Conservation (phyloP, 2,329 filamentous ascomycete genomes). For the Pseudogymnoascus sp. region DNA sequence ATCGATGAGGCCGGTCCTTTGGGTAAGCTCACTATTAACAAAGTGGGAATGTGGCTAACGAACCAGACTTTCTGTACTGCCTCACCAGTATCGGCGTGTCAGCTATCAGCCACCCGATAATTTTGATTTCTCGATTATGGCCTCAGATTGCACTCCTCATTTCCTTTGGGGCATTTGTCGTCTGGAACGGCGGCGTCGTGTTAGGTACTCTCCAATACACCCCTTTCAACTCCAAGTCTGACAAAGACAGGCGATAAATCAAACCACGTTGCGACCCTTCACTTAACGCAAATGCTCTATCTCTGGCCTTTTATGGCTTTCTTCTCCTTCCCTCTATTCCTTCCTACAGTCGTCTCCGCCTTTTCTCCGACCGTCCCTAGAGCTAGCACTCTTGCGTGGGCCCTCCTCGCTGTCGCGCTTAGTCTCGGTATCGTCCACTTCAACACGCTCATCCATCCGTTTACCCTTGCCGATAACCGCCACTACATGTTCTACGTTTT, state of each 20-base stretch:
- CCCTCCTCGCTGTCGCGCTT: not conserved
- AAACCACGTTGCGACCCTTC: slow-evolving; percentile 84
- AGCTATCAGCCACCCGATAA: slow-evolving; percentile 41
- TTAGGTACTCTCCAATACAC: slow-evolving; percentile 52
- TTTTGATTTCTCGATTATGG: slow-evolving; percentile 43
- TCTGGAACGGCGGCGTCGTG: slow-evolving; percentile 87
- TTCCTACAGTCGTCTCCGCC: slow-evolving; percentile 42
- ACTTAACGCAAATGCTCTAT: slow-evolving; percentile 89
- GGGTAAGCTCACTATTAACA: slow-evolving; percentile 35
- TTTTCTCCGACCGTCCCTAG: slow-evolving; percentile 32
- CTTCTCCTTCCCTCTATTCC: slow-evolving; percentile 74
- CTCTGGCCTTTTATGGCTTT: slow-evolving; percentile 86
- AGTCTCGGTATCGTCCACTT: slow-evolving; percentile 52
- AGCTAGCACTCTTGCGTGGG: not conserved
- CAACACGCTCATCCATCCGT: slow-evolving; percentile 94
- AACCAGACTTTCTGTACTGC: slow-evolving; percentile 46
- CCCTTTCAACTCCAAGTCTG: not conserved
- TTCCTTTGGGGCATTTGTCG: slow-evolving; percentile 66
- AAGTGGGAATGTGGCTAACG: slow-evolving; percentile 18
- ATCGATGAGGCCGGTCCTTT: slow-evolving; percentile 41
- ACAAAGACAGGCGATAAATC: slow-evolving; percentile 71
- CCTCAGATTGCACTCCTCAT: slow-evolving; percentile 55
- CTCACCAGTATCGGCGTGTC: slow-evolving; percentile 57
- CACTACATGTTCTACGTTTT: slow-evolving; percentile 98
- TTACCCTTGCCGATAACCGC: slow-evolving; percentile 90